Percentiles rank a stretch among this genome's conserved stretches.
Evolutionary conservation across 202 grass and related monocot genomes (phyloP).

Genomic region (Panicum virgatum): DNA sequence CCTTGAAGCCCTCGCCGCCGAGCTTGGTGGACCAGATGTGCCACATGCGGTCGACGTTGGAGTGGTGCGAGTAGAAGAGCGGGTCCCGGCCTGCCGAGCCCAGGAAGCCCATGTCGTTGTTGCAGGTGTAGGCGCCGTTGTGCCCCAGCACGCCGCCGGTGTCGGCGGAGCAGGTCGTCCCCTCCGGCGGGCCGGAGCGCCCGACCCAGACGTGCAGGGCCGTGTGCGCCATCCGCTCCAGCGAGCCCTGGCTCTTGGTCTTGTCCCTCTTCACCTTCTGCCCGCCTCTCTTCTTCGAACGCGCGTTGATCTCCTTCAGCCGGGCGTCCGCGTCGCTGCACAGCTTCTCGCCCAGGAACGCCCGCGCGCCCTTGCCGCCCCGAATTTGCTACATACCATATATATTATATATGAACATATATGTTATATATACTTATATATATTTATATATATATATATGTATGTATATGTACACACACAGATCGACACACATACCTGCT

Average conservation of each 20-base stretch:
- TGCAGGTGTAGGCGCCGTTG: not conserved
- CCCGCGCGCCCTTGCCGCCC: too few relatives aligned
- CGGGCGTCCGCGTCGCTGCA: not conserved
- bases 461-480: too few relatives aligned
- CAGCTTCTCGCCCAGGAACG: not conserved
- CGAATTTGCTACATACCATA: too few relatives aligned
- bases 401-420: too few relatives aligned
- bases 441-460: too few relatives aligned
- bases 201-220: constrained; percentile 22
- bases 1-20: not conserved
- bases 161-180: rapidly evolving
- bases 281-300: too few relatives aligned
- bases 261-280: too few relatives aligned
- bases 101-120: constrained; percentile 38
- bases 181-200: not conserved
- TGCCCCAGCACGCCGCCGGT: not conserved
- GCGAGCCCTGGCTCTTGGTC: not conserved
- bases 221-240: constrained; percentile 2
- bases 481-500: too few relatives aligned
- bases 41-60: constrained; percentile 49
- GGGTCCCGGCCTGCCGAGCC: constrained; percentile 26
- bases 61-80: constrained; percentile 36
- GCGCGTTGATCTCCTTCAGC: too few relatives aligned
- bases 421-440: too few relatives aligned
- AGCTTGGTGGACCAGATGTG: constrained; percentile 23